Base-by-base conservation (phyloP, 2,329 filamentous ascomycete species). In the Didymella glomerata region DNA sequence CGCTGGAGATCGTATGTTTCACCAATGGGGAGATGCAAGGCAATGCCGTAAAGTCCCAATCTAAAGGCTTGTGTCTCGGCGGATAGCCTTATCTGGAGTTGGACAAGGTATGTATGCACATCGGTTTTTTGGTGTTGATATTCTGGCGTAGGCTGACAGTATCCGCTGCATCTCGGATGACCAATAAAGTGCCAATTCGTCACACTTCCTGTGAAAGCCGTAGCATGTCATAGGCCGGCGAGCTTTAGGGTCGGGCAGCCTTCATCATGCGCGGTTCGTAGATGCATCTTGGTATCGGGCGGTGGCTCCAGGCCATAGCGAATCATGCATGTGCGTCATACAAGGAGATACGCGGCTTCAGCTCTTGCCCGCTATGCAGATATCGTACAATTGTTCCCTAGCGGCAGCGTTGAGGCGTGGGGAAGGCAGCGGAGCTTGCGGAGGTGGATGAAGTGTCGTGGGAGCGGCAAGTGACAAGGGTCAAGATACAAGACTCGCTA, bases 21-120 rank as follows among this genome's bases (percentile, higher is more conserved):
- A 48, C 73, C 69, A 76, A 72, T 76, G 44, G 48, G 11, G 57
- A 40, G 28, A 27, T 20, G 20, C 42, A 42, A 53, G 45, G 25
- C 36, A 30, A 64, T 71, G 65, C 61, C 64, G 70, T 71, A 68
- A 70, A 41, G 44, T 54, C 20, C 20, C 65, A 55, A 68, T 58
- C 68, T 64, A 70, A 42, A 48, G 25, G 48, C 24, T 59, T 48
- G 54, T 63, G 44, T 48, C 57, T 60, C 53, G 49, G 55, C 59
- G 60, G 42, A 56, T 56, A 18, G 55, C 55, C 70, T 75, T 75
- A 75, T 75, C 72, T 69, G 40, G 50, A 62, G 54, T 61, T 61
- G 54, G 51, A 57, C 60, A 65, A 50, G 57, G 51, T 53, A 34
- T 24, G 25, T 27, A 49, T 58, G 56, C 49, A 58, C 20, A 25